Evolutionary conservation across 1,139 yeast genomes (phyloP), one percentile per base, ranked within the genome.

Genomic region (Suhomyces atakaporum): DNA sequence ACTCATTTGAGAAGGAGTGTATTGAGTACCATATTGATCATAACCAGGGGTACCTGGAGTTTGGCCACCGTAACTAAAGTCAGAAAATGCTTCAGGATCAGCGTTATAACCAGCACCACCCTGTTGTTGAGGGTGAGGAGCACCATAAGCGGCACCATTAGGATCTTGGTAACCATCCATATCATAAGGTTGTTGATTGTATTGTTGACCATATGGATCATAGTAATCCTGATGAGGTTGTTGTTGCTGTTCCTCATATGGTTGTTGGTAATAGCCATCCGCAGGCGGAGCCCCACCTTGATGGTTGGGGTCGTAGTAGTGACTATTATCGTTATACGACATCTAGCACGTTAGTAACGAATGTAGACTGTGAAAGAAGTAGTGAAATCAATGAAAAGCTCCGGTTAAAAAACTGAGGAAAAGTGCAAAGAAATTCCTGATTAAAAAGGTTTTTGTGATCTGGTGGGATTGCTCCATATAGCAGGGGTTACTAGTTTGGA

Each of bases 1-100:
- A 56, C 88, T 80, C 84, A 84, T 79, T 59, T 84, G 90, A 12
- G 89, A 81, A 19, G 92, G 88, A 36, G 92, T 81, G 56, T 81
- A 81, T 54, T 80, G 90, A 48, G 88, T 81, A 32, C 89, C 86
- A 56, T 82, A 85, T 47, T 85, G 87, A 56, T 81, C 88, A 54
- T 81, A 82, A 19, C 81, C 81, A 21, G 80, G 74, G 36, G 73
- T 64, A 35, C 88, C 88, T 24, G 86, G 84, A 36, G 82, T 75
- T 47, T 81, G 86, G 42, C 79, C 81, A 34, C 60, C 60, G 52
- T 83, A 82, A 48, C 84, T 76, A 56, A 84, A 84, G 58, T 84
- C 92, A 21, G 88, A 80, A 48, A 83, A 84, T 36, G 86, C 86
- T 61, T 84, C 94, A 10, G 82, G 83, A 51, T 79, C 84, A 44